Conservation (phyloP, 352 stramenopile genomes). For the Nothophytophthora sp. region DNA sequence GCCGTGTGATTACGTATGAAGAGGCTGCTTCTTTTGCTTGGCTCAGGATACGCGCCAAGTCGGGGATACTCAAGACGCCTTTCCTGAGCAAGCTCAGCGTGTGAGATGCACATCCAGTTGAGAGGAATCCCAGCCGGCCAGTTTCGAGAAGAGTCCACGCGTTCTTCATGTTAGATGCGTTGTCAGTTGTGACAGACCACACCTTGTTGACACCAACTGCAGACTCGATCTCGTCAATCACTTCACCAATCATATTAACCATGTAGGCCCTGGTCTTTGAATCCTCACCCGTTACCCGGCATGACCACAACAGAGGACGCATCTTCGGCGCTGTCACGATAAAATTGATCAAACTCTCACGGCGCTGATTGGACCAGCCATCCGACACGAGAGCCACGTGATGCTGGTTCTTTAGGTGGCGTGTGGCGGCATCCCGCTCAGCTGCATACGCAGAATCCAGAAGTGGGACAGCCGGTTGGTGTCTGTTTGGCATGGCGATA, state of each 20-base stretch:
- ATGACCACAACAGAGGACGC: slow-evolving; percentile 2
- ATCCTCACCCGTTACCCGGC: slow-evolving; percentile 2
- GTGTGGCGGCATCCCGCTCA: background rate
- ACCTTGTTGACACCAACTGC: slow-evolving; percentile 1
- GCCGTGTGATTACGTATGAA: slow-evolving; percentile 4
- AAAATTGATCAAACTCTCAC: slow-evolving; percentile 6
- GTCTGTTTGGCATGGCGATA: background rate
- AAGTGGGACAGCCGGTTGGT: background rate
- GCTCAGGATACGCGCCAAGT: background rate
- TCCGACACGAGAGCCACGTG: slow-evolving; percentile 4
- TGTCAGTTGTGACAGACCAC: slow-evolving; percentile 4
- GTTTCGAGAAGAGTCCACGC: background rate
- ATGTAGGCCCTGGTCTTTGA: slow-evolving; percentile 4
- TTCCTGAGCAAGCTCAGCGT: slow-evolving; percentile 2
- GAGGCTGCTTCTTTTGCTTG: slow-evolving; percentile 3
- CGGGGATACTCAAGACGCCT: background rate
- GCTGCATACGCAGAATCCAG: background rate
- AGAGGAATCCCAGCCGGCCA: background rate
- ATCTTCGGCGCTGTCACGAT: slow-evolving; percentile 2
- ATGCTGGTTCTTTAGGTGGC: background rate
- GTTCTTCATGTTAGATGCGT: slow-evolving; percentile 8
- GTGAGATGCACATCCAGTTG: slow-evolving; percentile 1
- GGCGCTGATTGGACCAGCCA: slow-evolving; percentile 4
- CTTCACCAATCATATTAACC: slow-evolving; percentile 2
- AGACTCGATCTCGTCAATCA: slow-evolving; percentile 6